Evolutionary conservation across 257 asterid species (phyloP), one percentile per base, ranked within the genome.

Genomic region (Voacanga thouarsii): DNA sequence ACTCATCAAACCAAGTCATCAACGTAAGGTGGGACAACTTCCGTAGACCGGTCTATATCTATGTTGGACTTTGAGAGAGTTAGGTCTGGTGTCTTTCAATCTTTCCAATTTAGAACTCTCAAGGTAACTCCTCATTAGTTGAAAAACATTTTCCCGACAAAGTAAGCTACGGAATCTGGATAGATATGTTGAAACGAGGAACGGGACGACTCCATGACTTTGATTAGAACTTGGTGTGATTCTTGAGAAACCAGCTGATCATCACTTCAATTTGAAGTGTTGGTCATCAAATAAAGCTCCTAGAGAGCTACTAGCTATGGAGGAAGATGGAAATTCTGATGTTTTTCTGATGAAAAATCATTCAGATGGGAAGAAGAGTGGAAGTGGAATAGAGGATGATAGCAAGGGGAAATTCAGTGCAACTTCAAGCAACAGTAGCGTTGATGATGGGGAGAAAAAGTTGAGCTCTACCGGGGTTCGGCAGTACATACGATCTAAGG

Each of bases 401-500:
- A 65, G 51, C 61, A 57, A n/a, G 28, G 24, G 30, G 15, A 82
- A 78, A 37, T 45, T 70, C 2, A 82, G 82, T 66, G 80, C 49
- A 18, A 78, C 79, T 60, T 78, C 85, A 37, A 75, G 80, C 39
- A 74, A 79, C 24, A 79, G 80, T 41, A 72, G 72, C 41, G 72
- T 33, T 39, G 80, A 73, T 4, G 78, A 72, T 68, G 78, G 56
- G 28, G 80, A 71, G 77, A 74, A 77, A 61, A 76, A 51, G 65
- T 30, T 24, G 23, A 59, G 50, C 3, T 21, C 80, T 12, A 51
- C 66, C 43, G 82, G 79, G 43, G 84, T 83, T 28, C 60, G 87
- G 23, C 84, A 80, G 60, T 83, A 83, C 41, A 78, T 68, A 23
- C n/a, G 87, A 80, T 83, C 87, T 28, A 83, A 80, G 84, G 76